Conservation (phyloP, 352 stramenopile genomes). For the Globisporangium paroecandrum region DNA sequence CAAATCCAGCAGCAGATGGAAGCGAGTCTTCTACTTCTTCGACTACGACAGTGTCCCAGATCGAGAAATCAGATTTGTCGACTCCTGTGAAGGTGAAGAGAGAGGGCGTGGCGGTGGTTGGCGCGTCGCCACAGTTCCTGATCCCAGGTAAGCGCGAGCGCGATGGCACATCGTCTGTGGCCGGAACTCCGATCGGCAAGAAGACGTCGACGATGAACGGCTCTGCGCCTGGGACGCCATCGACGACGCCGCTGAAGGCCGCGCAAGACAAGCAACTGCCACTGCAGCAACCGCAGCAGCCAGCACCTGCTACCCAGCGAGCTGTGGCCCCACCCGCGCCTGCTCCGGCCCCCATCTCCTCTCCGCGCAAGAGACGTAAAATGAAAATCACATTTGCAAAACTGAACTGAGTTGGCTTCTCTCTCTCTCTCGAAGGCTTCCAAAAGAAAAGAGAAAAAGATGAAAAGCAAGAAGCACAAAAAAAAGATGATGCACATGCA, state of each 20-base stretch:
- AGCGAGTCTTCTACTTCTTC: slow-evolving; percentile 8
- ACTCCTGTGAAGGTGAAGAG: slow-evolving; percentile 39
- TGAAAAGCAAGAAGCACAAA: slow-evolving; percentile 19
- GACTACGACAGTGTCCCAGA: slow-evolving; percentile 1
- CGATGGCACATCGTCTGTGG: slow-evolving; percentile 23
- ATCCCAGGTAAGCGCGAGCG: slow-evolving; percentile 43
- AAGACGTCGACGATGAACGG: slow-evolving; percentile 10
- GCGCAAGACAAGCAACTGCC: slow-evolving; percentile 16
- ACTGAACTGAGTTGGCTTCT: slow-evolving; percentile 61
- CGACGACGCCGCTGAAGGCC: slow-evolving; percentile 23
- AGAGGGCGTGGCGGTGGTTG: slow-evolving; percentile 6
- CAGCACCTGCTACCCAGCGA: slow-evolving; percentile 18
- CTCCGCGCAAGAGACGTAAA: slow-evolving; percentile 87
- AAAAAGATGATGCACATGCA: slow-evolving; percentile 12
- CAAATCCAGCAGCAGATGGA: slow-evolving; percentile 45
- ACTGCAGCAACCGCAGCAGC: slow-evolving; percentile 6
- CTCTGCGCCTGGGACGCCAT: slow-evolving; percentile 23
- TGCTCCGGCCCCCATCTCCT: slow-evolving; percentile 43
- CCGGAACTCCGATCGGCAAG: slow-evolving; percentile 25
- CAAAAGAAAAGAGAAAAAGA: slow-evolving; percentile 15
- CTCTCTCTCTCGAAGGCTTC: slow-evolving; percentile 17
- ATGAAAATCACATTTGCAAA: slow-evolving; percentile 91
- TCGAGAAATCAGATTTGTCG: slow-evolving; percentile 12
- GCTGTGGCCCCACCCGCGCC: slow-evolving; percentile 32
- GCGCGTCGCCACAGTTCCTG: slow-evolving; percentile 20